Evolutionary conservation across 164 flowering plant genomes (phyloP).

Genomic region (Stephania yunnanensis): DNA sequence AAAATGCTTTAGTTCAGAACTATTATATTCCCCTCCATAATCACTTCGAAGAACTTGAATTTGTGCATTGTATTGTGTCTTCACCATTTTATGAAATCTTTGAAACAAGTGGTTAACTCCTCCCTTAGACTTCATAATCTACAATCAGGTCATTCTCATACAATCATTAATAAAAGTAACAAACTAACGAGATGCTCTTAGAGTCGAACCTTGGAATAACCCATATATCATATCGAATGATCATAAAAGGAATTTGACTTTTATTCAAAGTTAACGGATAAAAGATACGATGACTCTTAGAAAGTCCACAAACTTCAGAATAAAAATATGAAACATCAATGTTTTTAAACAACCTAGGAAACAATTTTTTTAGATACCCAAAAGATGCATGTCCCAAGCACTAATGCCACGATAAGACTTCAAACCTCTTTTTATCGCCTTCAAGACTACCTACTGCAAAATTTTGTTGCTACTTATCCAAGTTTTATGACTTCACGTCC

Average conservation of each 20-base stretch:
- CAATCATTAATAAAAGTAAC: constrained; percentile 24
- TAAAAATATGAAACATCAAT: background rate
- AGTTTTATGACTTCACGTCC: background rate
- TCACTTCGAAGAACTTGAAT: constrained; percentile 9
- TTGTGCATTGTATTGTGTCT: constrained; percentile 11
- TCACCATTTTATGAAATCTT: constrained; percentile 11
- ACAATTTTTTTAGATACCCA: constrained; percentile 8
- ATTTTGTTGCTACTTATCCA: background rate
- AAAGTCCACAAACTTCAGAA: background rate
- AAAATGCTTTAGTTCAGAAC: too few relatives aligned
- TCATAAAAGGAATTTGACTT: background rate
- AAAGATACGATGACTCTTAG: background rate
- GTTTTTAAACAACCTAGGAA: background rate
- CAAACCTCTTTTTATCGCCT: background rate
- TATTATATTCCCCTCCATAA: too few relatives aligned
- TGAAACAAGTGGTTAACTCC: constrained; percentile 19
- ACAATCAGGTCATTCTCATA: constrained; percentile 18
- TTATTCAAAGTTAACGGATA: background rate
- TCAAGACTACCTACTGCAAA: background rate
- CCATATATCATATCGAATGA: background rate
- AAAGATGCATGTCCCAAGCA: constrained; percentile 10
- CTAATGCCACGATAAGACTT: constrained; percentile 12
- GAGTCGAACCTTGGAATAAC: background rate
- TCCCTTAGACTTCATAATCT: background rate
- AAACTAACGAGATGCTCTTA: constrained; percentile 17